phyloP scores from a whole-genome alignment of 1,139 yeast species.

The Maudiozyma humilis region DNA sequence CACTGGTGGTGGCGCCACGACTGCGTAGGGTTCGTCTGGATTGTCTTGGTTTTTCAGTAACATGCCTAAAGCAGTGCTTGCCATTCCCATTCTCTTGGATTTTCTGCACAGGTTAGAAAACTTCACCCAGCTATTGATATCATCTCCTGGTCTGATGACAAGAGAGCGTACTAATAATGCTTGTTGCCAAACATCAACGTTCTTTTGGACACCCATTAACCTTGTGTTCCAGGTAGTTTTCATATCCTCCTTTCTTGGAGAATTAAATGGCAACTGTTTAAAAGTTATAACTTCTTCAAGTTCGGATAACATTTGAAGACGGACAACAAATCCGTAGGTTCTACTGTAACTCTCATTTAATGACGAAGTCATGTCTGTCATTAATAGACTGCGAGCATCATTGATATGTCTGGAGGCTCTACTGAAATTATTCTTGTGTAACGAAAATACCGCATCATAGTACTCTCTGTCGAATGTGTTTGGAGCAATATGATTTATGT shows the following conservation, averaged over 20 bases:
- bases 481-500: conserved; percentile 80
- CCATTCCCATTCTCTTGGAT: conserved; percentile 86
- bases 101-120: conserved; percentile 94
- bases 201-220: conserved; percentile 86
- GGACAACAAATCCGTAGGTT: conserved; percentile 93
- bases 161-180: conserved; percentile 89
- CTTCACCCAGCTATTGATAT: conserved; percentile 97
- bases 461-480: conserved; percentile 95
- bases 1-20: conserved; percentile 86
- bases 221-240: conserved; percentile 93
- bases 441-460: conserved; percentile 79
- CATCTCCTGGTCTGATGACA: conserved; percentile 94
- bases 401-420: conserved; percentile 75
- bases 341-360: conserved; percentile 94
- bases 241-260: conserved; percentile 70
- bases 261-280: conserved; percentile 73
- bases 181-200: conserved; percentile 98
- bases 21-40: conserved; percentile 50
- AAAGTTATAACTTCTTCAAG: conserved; percentile 89
- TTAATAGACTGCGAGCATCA: conserved; percentile 81
- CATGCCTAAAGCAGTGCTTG: conserved; percentile 79
- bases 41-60: conserved; percentile 35
- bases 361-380: conserved; percentile 89
- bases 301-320: conserved; percentile 96
- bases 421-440: conserved; percentile 79